A percentile compares a stretch with the other conserved stretches of the same genome.
Evolutionary conservation across 805 yeast genomes (phyloP).

Genomic region (Lachancea lanzarotensis): DNA sequence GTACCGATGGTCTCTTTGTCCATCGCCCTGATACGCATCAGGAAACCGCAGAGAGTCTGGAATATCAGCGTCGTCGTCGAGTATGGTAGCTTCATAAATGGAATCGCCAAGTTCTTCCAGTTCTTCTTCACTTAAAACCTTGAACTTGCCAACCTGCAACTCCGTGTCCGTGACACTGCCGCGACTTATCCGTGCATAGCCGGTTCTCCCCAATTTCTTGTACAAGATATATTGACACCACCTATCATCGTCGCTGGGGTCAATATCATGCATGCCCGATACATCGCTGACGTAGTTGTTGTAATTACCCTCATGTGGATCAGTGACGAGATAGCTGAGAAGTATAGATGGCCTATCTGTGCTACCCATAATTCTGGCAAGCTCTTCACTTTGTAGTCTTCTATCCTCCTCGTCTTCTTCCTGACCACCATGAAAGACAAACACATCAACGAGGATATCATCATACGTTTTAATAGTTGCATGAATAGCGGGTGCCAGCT

Average conservation of each 20-base stretch:
- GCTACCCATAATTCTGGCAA: conserved; percentile 74
- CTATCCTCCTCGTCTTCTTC: conserved; percentile 96
- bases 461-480: conserved; percentile 93
- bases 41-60: conserved; percentile 71
- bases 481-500: conserved; percentile 95
- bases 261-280: conserved; percentile 90
- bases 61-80: conserved; percentile 48
- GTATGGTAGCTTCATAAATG: conserved; percentile 49
- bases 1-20: conserved; percentile 87
- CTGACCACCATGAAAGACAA: conserved; percentile 97
- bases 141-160: conserved; percentile 90
- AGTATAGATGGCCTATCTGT: conserved; percentile 79
- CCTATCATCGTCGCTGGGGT: conserved; percentile 89
- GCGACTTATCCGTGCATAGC: conserved; percentile 89
- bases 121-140: conserved; percentile 38
- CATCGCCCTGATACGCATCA: conserved; percentile 71
- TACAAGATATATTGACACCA: conserved; percentile 97
- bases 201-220: conserved; percentile 78
- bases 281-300: conserved; percentile 79
- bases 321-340: conserved; percentile 84
- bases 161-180: conserved; percentile 96
- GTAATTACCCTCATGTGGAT: conserved; percentile 84
- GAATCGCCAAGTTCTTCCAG: conserved; percentile 30
- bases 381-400: conserved; percentile 70
- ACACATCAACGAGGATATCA: conserved; percentile 68